Evolutionary conservation across 2,329 filamentous ascomycete species (phyloP).

Genomic region (Neonectria magnoliae): DNA sequence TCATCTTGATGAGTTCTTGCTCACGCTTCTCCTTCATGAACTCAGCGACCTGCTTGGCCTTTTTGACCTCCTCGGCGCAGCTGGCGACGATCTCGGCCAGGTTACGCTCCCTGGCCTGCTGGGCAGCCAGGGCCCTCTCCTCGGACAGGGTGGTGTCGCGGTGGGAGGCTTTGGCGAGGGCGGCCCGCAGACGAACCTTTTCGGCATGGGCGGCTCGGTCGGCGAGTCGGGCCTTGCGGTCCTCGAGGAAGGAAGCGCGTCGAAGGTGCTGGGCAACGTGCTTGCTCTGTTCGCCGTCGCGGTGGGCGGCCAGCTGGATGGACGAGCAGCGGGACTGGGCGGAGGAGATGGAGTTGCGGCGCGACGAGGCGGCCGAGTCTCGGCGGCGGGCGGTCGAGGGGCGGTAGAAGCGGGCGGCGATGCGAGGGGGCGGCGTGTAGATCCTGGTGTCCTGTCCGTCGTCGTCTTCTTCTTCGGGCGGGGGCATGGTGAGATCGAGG

Average conservation of each 20-base stretch:
- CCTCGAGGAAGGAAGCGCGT: conserved; percentile 82
- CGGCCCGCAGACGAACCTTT: conserved; percentile 81
- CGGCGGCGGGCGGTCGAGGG: conserved; percentile 73
- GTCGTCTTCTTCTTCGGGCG: conserved; percentile 41
- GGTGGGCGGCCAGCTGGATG: conserved; percentile 61
- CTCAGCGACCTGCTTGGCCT: conserved; percentile 84
- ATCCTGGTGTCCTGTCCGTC: conserved; percentile 45
- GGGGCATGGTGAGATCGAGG: conserved; percentile 52
- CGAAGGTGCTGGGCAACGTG: conserved; percentile 82
- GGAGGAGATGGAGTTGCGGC: conserved; percentile 82
- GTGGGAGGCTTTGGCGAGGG: conserved; percentile 75
- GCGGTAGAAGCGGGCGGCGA: conserved; percentile 82
- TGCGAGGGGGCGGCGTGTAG: conserved; percentile 76
- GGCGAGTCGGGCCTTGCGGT: conserved; percentile 80
- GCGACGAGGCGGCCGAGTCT: conserved; percentile 80
- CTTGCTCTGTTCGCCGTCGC: conserved; percentile 74
- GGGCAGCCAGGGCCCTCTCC: conserved; percentile 79
- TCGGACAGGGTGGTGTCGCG: conserved; percentile 74
- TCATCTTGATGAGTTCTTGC: conserved; percentile 75
- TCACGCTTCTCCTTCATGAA: conserved; percentile 83
- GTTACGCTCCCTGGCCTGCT: conserved; percentile 81
- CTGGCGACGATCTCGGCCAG: conserved; percentile 82
- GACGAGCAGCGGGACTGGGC: conserved; percentile 75
- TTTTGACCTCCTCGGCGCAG: conserved; percentile 84
- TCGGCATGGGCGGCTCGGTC: conserved; percentile 85